phyloP scores from a whole-genome alignment of 2,329 filamentous ascomycete genomes.

The Penicillium sp. region DNA sequence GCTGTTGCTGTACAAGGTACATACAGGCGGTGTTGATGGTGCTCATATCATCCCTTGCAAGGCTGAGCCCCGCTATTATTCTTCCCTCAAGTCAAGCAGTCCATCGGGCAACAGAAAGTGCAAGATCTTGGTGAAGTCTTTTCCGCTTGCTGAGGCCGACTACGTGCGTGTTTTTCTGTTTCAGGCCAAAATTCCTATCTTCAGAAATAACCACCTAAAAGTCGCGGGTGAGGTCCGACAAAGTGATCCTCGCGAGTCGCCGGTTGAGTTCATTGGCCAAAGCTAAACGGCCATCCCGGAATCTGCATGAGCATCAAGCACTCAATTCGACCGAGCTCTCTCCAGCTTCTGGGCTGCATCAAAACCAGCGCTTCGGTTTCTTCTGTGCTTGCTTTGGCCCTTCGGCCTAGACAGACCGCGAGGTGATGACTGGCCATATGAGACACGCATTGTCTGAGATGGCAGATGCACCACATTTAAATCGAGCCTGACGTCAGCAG shows the following conservation, averaged over 20 bases:
- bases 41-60: slow-evolving; percentile 6
- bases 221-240: too few species aligned
- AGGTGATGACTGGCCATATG: not conserved
- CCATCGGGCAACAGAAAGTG: not conserved
- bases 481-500: slow-evolving; percentile 8
- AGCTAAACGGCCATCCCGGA: not conserved
- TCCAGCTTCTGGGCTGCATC: not conserved
- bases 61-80: not conserved
- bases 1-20: not conserved
- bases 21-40: not conserved
- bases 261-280: not conserved
- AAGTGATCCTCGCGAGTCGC: not conserved
- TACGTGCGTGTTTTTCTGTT: not conserved
- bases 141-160: not conserved
- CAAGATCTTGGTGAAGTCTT: too few species aligned
- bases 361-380: not conserved
- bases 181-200: not conserved
- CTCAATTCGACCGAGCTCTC: not conserved
- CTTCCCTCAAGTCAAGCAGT: not conserved
- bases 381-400: not conserved
- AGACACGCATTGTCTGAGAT: slow-evolving; percentile 3
- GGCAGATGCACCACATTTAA: not conserved
- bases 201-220: not conserved
- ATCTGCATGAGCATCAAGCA: not conserved
- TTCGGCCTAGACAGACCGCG: not conserved